Conservation (phyloP, 179 eudicot species). For the Silene coronaria region DNA sequence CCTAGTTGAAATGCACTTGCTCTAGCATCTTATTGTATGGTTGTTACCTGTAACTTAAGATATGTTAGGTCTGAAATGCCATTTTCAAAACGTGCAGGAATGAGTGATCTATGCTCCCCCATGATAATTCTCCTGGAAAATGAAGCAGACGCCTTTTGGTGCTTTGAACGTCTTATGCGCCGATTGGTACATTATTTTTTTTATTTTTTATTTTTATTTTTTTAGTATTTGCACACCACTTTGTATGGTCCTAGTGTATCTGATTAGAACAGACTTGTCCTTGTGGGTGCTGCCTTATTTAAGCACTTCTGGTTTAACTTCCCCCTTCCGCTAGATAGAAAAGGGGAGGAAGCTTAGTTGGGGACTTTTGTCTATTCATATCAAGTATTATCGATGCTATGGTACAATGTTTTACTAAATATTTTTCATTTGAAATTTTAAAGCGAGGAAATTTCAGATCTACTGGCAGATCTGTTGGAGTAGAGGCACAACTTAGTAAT, state of each 20-base stretch:
- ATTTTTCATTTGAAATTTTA: conserved; percentile 32
- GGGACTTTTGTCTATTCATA: neutral
- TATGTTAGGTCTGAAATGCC: conserved; percentile 8
- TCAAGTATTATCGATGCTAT: neutral
- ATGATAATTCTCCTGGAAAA: conserved; percentile 82
- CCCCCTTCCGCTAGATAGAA: too few relatives aligned
- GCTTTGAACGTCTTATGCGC: conserved; percentile 95
- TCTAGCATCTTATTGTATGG: neutral
- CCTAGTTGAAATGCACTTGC: neutral
- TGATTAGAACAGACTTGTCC: too few relatives aligned
- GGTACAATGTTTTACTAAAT: conserved; percentile 29
- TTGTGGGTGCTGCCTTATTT: too few relatives aligned
- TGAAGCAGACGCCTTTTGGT: conserved; percentile 98
- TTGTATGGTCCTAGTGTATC: too few relatives aligned
- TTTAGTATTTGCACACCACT: neutral
- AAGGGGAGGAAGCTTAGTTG: too few relatives aligned
- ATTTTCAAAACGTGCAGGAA: conserved; percentile 48
- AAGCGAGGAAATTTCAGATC: conserved; percentile 96
- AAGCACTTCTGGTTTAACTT: too few relatives aligned
- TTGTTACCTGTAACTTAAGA: neutral
- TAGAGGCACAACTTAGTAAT: conserved; percentile 69
- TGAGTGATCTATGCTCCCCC: conserved; percentile 99
- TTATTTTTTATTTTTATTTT: conserved; percentile 2
- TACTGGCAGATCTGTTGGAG: conserved; percentile 87
- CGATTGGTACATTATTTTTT: conserved; percentile 52